Evolutionary conservation across 176 grass and related monocot species (phyloP).

Genomic region (Oryza longistaminata): DNA sequence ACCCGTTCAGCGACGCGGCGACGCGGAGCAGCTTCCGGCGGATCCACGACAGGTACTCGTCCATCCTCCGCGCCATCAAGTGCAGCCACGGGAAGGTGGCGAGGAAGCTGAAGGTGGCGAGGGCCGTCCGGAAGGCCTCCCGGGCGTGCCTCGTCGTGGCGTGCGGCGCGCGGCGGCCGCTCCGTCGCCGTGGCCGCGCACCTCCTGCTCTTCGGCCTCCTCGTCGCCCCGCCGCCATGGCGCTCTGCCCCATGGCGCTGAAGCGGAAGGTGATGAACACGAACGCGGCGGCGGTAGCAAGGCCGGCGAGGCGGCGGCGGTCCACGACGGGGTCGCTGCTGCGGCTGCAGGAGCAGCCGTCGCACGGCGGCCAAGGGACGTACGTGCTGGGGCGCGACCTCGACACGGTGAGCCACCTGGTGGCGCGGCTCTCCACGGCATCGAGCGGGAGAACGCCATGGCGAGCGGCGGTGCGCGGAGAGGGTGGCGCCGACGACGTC

Average conservation of each 20-base stretch:
- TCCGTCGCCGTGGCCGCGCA: conserved; percentile 24
- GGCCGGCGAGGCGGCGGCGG: neutral
- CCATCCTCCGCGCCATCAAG: conserved; percentile 26
- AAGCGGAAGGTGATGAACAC: neutral
- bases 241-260: conserved; percentile 18
- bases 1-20: conserved; percentile 44
- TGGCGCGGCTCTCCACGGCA: conserved; percentile 39
- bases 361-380: conserved; percentile 46
- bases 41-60: conserved; percentile 49
- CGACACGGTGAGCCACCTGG: conserved; percentile 48
- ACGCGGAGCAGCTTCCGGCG: conserved; percentile 41
- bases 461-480: conserved; percentile 33
- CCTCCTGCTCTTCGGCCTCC: conserved; percentile 30
- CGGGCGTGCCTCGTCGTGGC: conserved; percentile 12
- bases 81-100: conserved; percentile 42
- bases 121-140: conserved; percentile 22
- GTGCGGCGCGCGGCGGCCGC: neutral
- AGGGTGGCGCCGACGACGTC: neutral
- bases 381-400: conserved; percentile 48
- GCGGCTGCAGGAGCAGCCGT: conserved; percentile 45
- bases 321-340: neutral
- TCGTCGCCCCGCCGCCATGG: conserved; percentile 32
- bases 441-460: conserved; percentile 50
- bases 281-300: neutral
- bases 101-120: conserved; percentile 31